These are phyloP conservation scores for Ustilago lituana DNA, from an alignment of 1,284 basidiomycete genomes.

Conservation along the genomic window DNA sequence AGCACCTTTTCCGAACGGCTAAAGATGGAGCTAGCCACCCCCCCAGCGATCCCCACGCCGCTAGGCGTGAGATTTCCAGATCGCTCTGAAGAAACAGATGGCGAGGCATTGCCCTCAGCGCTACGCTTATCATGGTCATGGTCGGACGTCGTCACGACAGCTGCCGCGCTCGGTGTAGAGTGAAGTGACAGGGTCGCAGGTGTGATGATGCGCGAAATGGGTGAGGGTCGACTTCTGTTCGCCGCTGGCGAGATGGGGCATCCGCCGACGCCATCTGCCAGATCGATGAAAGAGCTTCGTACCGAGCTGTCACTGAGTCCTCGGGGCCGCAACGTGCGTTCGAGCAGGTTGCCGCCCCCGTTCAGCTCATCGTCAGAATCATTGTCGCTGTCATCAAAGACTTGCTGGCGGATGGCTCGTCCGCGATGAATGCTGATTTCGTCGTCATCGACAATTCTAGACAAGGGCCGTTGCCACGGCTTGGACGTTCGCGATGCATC, in stretches of 20 bases:
- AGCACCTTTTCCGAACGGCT: slow-evolving; percentile 44
- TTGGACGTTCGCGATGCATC: slow-evolving; percentile 7
- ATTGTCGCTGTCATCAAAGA: slow-evolving; percentile 40
- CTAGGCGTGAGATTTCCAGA: slow-evolving; percentile 39
- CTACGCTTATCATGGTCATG: slow-evolving; percentile 5
- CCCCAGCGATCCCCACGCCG: slow-evolving; percentile 15
- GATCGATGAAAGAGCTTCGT: slow-evolving; percentile 60
- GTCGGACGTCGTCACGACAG: not conserved
- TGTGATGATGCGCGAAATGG: slow-evolving; percentile 58
- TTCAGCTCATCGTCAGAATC: slow-evolving; percentile 36
- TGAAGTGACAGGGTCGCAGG: slow-evolving; percentile 58
- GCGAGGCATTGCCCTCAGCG: slow-evolving; percentile 25
- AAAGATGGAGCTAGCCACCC: slow-evolving; percentile 31
- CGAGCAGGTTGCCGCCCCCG: slow-evolving; percentile 24
- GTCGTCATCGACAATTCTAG: slow-evolving; percentile 60
- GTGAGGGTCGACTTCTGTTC: slow-evolving; percentile 32
- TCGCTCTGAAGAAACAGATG: slow-evolving; percentile 30
- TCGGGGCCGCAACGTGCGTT: slow-evolving; percentile 48
- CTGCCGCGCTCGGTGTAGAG: slow-evolving; percentile 21
- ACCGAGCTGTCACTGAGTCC: slow-evolving; percentile 64
- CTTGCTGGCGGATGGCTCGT: slow-evolving; percentile 36
- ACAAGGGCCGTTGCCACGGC: slow-evolving; percentile 34
- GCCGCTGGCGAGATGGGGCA: slow-evolving; percentile 20
- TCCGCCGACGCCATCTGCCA: slow-evolving; percentile 19
- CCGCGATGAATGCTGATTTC: slow-evolving; percentile 57